Evolutionary conservation across 2,329 filamentous ascomycete genomes (phyloP), one percentile per base, ranked within the genome.

Genomic region (Arthroderma sp.): DNA sequence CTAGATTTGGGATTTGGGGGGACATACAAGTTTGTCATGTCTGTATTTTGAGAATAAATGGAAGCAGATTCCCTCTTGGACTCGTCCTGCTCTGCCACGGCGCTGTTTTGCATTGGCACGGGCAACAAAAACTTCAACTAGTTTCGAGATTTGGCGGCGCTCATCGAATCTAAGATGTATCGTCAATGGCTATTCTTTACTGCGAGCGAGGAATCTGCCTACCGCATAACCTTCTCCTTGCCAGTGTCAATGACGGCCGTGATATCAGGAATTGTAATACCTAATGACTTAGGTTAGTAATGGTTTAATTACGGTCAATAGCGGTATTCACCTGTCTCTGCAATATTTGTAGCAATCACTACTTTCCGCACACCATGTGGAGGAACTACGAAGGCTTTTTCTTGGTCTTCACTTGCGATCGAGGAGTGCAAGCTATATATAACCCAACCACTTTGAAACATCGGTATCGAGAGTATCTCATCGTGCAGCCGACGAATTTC

Each of bases 211-310:
- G 25, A 21, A 31, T 44, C 23, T 35, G 28, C 64, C 56, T 61
- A 73, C 66, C 72, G 80, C 91, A 96, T 96, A 71, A 95, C 91
- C 63, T 94, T 90, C 71, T 97, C 91, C 71, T 95, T 97, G 58
- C 93, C 93, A 0, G 90, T 91, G 70, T 98, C 93, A 59, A 98
- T 87, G 49, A 98, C 93, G 65, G 91, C 95, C 0, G 93, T 97
- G 31, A 98, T 88, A 68, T 98, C 93, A 0, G 93, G 93, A 63
- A 98, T 98, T 0, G 93, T 98, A 67, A 98, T 95, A 75, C 68
- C 68, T 68, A 53, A 37, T 49, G 35, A 23, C 9, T 23, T 6
- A 13, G 4, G 23, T 25, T 15, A 31, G 38, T 57, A 55, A 37
- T 23, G 37, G 38, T 6, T 1, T 6, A 17, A 15, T 28, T 49